A percentile compares a stretch with the other conserved stretches of the same genome.
Conservation (phyloP, 2,329 filamentous ascomycete genomes). For the Magnaporthiopsis incrustans region DNA sequence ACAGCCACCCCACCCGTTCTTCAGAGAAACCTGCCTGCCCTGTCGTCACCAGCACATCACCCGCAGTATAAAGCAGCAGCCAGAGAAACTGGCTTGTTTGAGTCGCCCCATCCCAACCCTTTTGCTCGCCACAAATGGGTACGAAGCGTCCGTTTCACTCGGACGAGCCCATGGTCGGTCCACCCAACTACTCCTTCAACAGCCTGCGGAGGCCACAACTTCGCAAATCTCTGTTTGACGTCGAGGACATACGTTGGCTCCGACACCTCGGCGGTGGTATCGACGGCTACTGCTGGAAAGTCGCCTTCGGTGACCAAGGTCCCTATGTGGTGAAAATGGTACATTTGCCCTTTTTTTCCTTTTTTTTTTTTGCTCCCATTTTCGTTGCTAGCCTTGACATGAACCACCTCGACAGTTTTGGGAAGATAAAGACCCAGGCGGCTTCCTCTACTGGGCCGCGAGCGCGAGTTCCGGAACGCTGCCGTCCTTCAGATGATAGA, state of each 20-base stretch:
- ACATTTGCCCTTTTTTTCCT: too few relatives aligned
- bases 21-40: too few relatives aligned
- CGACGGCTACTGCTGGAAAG: not conserved
- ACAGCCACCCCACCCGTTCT: too few relatives aligned
- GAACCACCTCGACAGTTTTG: not conserved
- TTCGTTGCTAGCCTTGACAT: too few relatives aligned
- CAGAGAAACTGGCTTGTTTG: too few relatives aligned
- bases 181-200: not conserved
- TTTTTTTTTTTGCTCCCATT: too few relatives aligned
- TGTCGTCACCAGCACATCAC: too few relatives aligned
- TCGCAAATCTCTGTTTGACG: not conserved
- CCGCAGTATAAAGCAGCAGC: too few relatives aligned
- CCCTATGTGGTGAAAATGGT: not conserved
- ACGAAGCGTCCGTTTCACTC: not conserved
- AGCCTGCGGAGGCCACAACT: not conserved
- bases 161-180: not conserved
- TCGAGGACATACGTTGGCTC: not conserved
- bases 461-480: constrained; percentile 1
- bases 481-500: constrained; percentile 1
- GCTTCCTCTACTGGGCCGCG: not conserved
- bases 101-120: too few relatives aligned
- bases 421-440: not conserved
- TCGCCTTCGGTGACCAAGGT: not conserved
- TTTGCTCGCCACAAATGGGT: too few relatives aligned
- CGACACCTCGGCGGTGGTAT: not conserved